phyloP scores from a whole-genome alignment of 1,139 yeast genomes.

The Scheffersomyces titani region DNA sequence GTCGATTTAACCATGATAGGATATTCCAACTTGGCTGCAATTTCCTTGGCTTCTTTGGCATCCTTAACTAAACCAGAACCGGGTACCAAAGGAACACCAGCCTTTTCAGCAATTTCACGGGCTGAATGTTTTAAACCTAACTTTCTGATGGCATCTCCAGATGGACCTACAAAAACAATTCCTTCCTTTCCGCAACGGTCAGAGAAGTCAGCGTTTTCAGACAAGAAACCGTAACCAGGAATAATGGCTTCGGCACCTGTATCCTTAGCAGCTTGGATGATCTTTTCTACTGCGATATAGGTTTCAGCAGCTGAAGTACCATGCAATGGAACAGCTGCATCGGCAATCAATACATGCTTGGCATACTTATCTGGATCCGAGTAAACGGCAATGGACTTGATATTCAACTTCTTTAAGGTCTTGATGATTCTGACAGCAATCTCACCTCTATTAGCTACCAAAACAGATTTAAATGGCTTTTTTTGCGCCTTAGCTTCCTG shows the following conservation, averaged over 20 bases:
- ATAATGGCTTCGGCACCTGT: constrained; percentile 89
- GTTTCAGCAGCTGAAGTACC: constrained; percentile 90
- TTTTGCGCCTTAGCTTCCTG: constrained; percentile 25
- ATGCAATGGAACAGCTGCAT: constrained; percentile 72
- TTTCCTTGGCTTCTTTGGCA: constrained; percentile 69
- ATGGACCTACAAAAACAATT: constrained; percentile 90
- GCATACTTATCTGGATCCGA: constrained; percentile 90
- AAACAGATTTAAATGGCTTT: constrained; percentile 77
- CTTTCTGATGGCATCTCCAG: constrained; percentile 87
- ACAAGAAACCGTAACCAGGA: constrained; percentile 95
- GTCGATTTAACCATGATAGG: constrained; percentile 97
- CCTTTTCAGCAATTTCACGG: constrained; percentile 83
- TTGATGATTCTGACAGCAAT: constrained; percentile 92
- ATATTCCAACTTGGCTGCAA: constrained; percentile 79
- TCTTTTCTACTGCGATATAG: constrained; percentile 80
- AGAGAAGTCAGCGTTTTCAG: constrained; percentile 95
- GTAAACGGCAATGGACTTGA: constrained; percentile 82
- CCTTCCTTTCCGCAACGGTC: constrained; percentile 83
- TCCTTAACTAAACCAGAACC: constrained; percentile 81
- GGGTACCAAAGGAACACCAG: constrained; percentile 93
- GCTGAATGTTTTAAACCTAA: constrained; percentile 96
- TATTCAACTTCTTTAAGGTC: constrained; percentile 78
- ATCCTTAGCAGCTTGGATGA: constrained; percentile 78
- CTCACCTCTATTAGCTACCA: constrained; percentile 97
- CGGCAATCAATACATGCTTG: constrained; percentile 81